Percentiles rank a stretch among this genome's conserved stretches.
phyloP scores from a whole-genome alignment of 1,284 basidiomycete species.

The Coniferiporia sulphurascens region DNA sequence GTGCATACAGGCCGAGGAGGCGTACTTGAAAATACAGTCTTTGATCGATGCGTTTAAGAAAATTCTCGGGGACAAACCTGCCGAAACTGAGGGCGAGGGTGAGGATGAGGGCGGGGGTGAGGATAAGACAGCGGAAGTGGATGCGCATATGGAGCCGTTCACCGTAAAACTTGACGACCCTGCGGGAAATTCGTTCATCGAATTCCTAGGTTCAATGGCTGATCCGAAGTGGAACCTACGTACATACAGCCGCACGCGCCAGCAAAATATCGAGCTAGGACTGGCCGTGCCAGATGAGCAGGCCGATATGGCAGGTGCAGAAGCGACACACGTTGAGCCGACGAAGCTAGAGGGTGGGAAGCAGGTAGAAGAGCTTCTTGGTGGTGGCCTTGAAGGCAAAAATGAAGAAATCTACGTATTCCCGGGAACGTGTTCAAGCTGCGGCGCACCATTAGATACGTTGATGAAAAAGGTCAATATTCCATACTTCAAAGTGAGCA shows the following conservation, averaged over 20 bases:
- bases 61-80: constrained; percentile 66
- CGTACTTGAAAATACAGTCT: constrained; percentile 74
- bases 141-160: constrained; percentile 66
- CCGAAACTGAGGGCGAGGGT: constrained; percentile 39
- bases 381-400: constrained; percentile 26
- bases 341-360: constrained; percentile 26
- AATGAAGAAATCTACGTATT: constrained; percentile 91
- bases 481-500: constrained; percentile 90
- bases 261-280: constrained; percentile 85
- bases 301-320: constrained; percentile 20
- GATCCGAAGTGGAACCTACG: constrained; percentile 94
- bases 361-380: constrained; percentile 32
- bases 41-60: constrained; percentile 67
- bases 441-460: constrained; percentile 80
- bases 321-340: neutral
- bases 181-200: constrained; percentile 91
- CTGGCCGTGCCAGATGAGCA: constrained; percentile 51
- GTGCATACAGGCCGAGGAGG: constrained; percentile 74
- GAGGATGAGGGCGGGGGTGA: constrained; percentile 23
- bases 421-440: constrained; percentile 86
- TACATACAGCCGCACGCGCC: constrained; percentile 76
- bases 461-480: constrained; percentile 97
- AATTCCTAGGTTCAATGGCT: constrained; percentile 74
- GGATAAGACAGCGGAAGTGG: constrained; percentile 36
- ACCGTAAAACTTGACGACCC: constrained; percentile 91